A percentile compares a stretch with the other conserved stretches of the same genome.
These are phyloP conservation scores for Tulasnella sp. DNA, from an alignment of 768 basidiomycete species.

Conservation along the genomic window DNA sequence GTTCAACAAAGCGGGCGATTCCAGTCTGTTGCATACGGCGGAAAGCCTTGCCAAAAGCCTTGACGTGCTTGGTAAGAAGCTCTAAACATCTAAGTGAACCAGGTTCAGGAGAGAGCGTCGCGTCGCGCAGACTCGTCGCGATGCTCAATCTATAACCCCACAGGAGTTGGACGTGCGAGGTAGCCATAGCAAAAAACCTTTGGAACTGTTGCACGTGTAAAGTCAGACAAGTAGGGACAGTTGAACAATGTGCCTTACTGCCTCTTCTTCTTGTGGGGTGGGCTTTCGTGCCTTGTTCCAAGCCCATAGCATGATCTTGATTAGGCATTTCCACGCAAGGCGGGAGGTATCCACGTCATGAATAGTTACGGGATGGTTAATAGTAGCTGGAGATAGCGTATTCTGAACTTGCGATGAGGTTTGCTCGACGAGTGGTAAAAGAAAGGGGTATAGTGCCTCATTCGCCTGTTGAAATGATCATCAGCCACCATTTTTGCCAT, in stretches of 20 bases:
- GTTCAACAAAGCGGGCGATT: constrained; percentile 42
- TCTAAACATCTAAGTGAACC: constrained; percentile 37
- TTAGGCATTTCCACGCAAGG: constrained; percentile 60
- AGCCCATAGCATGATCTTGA: constrained; percentile 58
- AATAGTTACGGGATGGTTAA: constrained; percentile 31
- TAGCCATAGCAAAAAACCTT: constrained; percentile 48
- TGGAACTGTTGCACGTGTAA: constrained; percentile 36
- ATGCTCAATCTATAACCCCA: constrained; percentile 47
- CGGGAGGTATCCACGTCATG: constrained; percentile 47
- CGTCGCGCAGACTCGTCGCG: constrained; percentile 33
- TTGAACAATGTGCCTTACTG: not conserved
- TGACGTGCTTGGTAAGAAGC: constrained; percentile 53
- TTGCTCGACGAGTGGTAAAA: constrained; percentile 50
- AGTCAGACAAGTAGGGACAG: not conserved
- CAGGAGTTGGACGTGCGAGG: constrained; percentile 42
- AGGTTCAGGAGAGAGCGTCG: constrained; percentile 25
- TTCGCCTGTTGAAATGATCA: constrained; percentile 34
- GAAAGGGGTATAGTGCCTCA: constrained; percentile 38
- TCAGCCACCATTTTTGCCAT: too few relatives aligned
- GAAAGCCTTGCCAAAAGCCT: constrained; percentile 69
- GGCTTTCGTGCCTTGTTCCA: constrained; percentile 44
- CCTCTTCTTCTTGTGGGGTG: constrained; percentile 19
- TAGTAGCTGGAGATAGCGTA: constrained; percentile 26
- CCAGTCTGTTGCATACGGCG: constrained; percentile 51
- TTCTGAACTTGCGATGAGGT: constrained; percentile 33